phyloP scores from a whole-genome alignment of 73 alveolate species.

The Uronychia setigera region DNA sequence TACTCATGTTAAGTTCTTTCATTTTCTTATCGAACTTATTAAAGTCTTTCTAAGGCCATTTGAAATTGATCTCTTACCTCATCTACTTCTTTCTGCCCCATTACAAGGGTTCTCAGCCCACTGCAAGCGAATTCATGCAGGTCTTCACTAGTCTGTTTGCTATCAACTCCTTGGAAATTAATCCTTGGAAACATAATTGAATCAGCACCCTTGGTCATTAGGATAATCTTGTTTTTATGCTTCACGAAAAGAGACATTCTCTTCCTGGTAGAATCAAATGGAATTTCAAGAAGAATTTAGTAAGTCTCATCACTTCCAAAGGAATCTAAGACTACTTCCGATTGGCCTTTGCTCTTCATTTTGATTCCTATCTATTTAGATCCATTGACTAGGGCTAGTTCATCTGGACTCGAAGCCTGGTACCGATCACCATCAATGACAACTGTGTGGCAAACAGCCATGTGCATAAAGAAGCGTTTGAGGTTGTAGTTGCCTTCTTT shows the following conservation, averaged over 20 bases:
- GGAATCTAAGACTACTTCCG: constrained; percentile 28
- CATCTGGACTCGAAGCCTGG: constrained; percentile 87
- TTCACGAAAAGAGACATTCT: constrained; percentile 85
- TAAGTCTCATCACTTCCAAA: constrained; percentile 57
- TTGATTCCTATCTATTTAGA: constrained; percentile 71
- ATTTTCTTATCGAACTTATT: constrained; percentile 34
- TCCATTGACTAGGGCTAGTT: constrained; percentile 80
- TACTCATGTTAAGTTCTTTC: constrained; percentile 35
- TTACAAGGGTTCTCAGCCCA: constrained; percentile 78
- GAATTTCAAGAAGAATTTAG: constrained; percentile 70
- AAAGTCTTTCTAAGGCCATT: constrained; percentile 28
- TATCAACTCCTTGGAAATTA: constrained; percentile 1
- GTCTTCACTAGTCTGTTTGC: constrained; percentile 36
- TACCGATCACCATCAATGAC: constrained; percentile 64
- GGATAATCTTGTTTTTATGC: constrained; percentile 28
- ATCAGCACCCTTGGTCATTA: constrained; percentile 89
- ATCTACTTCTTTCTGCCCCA: constrained; percentile 72
- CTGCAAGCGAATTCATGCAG: constrained; percentile 71
- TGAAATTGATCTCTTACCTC: constrained; percentile 1
- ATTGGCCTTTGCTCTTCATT: constrained; percentile 35
- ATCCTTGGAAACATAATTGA: constrained; percentile 64
- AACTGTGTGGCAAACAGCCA: constrained; percentile 87
- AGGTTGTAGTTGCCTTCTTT: neutral
- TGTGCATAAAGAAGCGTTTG: constrained; percentile 53
- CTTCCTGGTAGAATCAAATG: constrained; percentile 86